Evolutionary conservation across 2,329 filamentous ascomycete species (phyloP).

Genomic region (Erysiphe pisi): DNA sequence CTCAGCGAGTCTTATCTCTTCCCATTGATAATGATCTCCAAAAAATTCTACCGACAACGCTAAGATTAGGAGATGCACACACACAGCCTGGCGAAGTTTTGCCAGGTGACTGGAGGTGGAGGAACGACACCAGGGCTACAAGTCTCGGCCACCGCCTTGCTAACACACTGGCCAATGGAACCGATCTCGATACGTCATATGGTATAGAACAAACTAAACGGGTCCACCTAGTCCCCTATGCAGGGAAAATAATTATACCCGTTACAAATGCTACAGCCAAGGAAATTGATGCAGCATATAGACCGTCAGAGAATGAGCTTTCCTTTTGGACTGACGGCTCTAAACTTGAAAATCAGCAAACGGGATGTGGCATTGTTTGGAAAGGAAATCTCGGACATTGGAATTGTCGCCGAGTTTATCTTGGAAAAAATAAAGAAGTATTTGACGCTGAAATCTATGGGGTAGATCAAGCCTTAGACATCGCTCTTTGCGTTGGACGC

Average conservation of each 20-base stretch:
- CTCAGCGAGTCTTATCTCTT: not conserved
- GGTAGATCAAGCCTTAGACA: conserved; percentile 17
- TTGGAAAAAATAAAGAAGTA: conserved; percentile 13
- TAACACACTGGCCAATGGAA: not conserved
- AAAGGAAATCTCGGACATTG: not conserved
- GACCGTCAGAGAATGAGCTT: not conserved
- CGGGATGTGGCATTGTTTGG: not conserved
- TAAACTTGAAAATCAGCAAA: not conserved
- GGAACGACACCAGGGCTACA: not conserved
- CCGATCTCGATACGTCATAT: not conserved
- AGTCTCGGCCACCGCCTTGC: not conserved
- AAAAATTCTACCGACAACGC: not conserved
- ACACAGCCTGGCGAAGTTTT: not conserved
- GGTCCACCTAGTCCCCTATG: not conserved
- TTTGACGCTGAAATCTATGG: conserved; percentile 26
- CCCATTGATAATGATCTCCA: not conserved
- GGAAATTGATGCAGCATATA: not conserved
- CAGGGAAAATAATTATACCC: not conserved
- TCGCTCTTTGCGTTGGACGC: not conserved
- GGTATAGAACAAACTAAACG: not conserved
- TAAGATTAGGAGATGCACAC: not conserved
- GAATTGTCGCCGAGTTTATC: not conserved
- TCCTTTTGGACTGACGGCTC: conserved; percentile 7
- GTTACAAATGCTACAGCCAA: not conserved
- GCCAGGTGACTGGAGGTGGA: not conserved